Percentiles rank a stretch among this genome's conserved stretches.
phyloP scores from a whole-genome alignment of 179 eudicot species.

The Gypsophila paniculata region DNA sequence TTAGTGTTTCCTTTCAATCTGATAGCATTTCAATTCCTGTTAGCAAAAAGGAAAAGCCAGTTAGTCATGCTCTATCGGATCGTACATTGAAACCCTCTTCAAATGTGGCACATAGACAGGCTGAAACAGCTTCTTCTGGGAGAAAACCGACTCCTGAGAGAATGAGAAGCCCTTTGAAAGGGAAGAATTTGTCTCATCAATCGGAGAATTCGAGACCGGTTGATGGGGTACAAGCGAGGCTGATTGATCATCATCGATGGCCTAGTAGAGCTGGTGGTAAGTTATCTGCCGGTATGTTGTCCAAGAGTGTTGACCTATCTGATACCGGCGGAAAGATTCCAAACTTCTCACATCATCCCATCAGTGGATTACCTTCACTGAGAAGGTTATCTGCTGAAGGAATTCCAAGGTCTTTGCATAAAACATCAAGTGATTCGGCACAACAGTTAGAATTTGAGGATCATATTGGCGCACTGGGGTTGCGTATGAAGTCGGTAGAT shows the following conservation, averaged over 20 bases:
- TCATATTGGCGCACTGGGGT: constrained; percentile 27
- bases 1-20: constrained; percentile 82
- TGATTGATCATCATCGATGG: constrained; percentile 87
- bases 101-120: constrained; percentile 56
- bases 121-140: constrained; percentile 34
- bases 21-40: constrained; percentile 66
- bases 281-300: constrained; percentile 33
- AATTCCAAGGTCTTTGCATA: constrained; percentile 39
- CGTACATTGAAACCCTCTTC: constrained; percentile 71
- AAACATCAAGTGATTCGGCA: constrained; percentile 44
- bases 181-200: constrained; percentile 57
- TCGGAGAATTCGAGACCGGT: constrained; percentile 85
- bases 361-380: constrained; percentile 22
- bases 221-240: constrained; percentile 47
- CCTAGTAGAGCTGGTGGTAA: constrained; percentile 73
- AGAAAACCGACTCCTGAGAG: constrained; percentile 83
- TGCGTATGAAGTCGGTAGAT: constrained; percentile 39
- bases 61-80: constrained; percentile 52
- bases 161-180: constrained; percentile 78
- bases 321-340: constrained; percentile 39
- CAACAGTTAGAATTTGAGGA: constrained; percentile 33
- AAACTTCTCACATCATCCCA: constrained; percentile 24
- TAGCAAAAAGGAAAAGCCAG: constrained; percentile 67
- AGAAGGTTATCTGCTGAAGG: constrained; percentile 63
- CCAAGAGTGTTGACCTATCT: constrained; percentile 51